Conservation (phyloP, 257 asterid genomes). For the Solanum pennellii region DNA sequence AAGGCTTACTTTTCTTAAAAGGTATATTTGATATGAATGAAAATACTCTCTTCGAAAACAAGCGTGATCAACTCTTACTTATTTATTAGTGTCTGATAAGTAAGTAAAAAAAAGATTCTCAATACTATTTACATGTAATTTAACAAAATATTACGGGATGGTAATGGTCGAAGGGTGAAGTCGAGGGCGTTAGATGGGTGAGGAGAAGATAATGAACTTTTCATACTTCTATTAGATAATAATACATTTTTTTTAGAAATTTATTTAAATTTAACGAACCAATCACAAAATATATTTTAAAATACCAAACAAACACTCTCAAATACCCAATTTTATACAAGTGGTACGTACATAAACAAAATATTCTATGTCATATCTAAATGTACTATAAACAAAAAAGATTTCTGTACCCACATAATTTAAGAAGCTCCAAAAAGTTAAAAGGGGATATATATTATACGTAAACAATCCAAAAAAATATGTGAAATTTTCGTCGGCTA, state of each 20-base stretch:
- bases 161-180: background rate
- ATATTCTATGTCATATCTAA: background rate
- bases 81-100: background rate
- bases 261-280: background rate
- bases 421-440: background rate
- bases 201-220: background rate
- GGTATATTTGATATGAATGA: background rate
- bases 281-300: background rate
- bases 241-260: background rate
- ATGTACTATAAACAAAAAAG: background rate
- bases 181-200: background rate
- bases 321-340: background rate
- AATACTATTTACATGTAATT: background rate
- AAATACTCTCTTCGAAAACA: background rate
- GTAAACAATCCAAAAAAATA: background rate
- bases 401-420: background rate
- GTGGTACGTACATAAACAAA: background rate
- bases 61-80: background rate
- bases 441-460: background rate
- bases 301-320: background rate
- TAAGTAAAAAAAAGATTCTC: background rate
- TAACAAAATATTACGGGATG: background rate
- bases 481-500: background rate
- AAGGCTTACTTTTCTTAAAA: background rate
- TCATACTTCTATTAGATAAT: background rate